Evolutionary conservation across 225 moss, liverwort and hornwort genomes (phyloP).

Genomic region (Sphagnum tenellum): DNA sequence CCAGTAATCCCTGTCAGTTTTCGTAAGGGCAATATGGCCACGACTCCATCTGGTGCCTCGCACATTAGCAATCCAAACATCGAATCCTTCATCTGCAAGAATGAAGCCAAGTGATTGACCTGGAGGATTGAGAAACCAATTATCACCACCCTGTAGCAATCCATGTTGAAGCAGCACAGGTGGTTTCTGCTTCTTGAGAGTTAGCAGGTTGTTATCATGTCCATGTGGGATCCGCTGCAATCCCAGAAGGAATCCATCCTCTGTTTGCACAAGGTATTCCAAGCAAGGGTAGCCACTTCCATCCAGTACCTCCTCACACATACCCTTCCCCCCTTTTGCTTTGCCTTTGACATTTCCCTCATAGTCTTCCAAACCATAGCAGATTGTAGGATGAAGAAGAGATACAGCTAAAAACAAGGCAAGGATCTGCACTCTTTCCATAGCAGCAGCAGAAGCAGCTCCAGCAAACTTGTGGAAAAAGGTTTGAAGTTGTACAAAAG

Average conservation of each 20-base stretch:
- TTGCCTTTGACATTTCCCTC: too few species aligned
- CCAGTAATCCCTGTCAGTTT: constrained; percentile 52
- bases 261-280: constrained; percentile 46
- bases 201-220: background rate
- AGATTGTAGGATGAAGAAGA: too few species aligned
- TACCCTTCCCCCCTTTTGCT: constrained; percentile 11
- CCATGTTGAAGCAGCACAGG: constrained; percentile 86
- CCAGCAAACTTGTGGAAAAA: too few species aligned
- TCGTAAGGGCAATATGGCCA: constrained; percentile 41
- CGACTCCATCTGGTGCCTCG: constrained; percentile 95
- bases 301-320: constrained; percentile 32
- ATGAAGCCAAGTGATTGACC: constrained; percentile 69
- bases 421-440: too few species aligned
- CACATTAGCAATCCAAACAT: constrained; percentile 90
- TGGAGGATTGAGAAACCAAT: constrained; percentile 74
- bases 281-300: constrained; percentile 31
- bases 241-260: constrained; percentile 73
- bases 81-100: constrained; percentile 88
- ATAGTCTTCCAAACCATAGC: too few species aligned
- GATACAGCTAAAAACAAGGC: too few species aligned
- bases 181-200: constrained; percentile 3
- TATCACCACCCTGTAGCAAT: constrained; percentile 80
- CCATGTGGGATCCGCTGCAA: constrained; percentile 68
- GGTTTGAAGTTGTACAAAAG: too few species aligned
- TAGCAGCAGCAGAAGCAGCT: too few species aligned